Conservation (phyloP, 805 yeast genomes). For the Candida wancherniae region DNA sequence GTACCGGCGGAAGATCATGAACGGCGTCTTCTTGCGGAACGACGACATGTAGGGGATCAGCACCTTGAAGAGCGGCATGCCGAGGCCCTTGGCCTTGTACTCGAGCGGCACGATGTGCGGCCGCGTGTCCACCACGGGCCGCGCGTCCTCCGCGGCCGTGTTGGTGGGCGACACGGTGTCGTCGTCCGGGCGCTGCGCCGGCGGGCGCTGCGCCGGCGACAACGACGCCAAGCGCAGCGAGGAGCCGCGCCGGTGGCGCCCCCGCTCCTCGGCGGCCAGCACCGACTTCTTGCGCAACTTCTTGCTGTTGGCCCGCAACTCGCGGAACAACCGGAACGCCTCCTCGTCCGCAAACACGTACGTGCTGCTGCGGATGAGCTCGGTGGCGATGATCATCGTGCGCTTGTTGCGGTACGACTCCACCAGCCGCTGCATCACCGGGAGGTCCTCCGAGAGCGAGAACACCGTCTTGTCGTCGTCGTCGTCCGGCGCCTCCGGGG, state of each 20-base stretch:
- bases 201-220: no score
- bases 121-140: constrained; percentile 24
- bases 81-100: constrained; percentile 28
- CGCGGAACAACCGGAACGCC: constrained; percentile 26
- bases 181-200: no score
- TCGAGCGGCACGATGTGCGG: constrained; percentile 30
- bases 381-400: constrained; percentile 27
- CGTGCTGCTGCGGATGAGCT: constrained; percentile 25
- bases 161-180: no score
- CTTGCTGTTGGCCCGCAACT: constrained; percentile 20
- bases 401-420: constrained; percentile 26
- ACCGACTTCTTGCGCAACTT: constrained; percentile 20
- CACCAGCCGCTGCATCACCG: constrained; percentile 20
- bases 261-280: constrained; percentile 18
- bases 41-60: constrained; percentile 33
- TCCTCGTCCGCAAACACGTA: constrained; percentile 29
- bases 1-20: constrained; percentile 27
- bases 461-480: constrained; percentile 13
- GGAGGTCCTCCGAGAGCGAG: constrained; percentile 2
- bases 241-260: no score
- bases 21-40: constrained; percentile 33
- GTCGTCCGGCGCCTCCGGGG: constrained; percentile 1
- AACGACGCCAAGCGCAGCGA: no score
- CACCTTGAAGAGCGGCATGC: constrained; percentile 35
- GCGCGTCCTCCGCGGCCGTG: no score